phyloP scores from a whole-genome alignment of 768 basidiomycete genomes.

The Boletellus ananas region DNA sequence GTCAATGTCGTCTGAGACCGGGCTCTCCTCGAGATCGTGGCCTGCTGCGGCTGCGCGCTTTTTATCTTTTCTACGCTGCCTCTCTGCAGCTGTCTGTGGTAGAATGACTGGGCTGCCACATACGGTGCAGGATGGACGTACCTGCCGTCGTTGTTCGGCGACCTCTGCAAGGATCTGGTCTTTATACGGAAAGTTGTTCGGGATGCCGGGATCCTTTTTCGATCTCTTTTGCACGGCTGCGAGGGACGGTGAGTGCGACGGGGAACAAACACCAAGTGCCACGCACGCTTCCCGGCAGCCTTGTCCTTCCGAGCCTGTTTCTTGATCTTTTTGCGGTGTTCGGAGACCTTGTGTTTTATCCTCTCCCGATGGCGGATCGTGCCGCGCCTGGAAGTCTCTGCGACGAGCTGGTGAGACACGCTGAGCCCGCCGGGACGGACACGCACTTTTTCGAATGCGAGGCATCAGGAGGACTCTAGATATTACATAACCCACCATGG shows the following conservation, averaged over 20 bases:
- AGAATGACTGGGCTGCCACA: neutral
- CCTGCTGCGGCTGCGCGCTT: constrained; percentile 44
- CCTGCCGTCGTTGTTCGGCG: constrained; percentile 72
- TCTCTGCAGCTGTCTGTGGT: constrained; percentile 72
- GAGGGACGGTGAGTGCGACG: constrained; percentile 1
- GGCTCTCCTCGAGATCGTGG: constrained; percentile 25
- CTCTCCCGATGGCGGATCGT: constrained; percentile 71
- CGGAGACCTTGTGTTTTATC: constrained; percentile 70
- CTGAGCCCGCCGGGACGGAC: neutral
- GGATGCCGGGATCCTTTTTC: constrained; percentile 86
- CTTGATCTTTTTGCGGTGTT: constrained; percentile 70
- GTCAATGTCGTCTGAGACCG: constrained; percentile 26
- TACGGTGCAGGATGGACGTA: constrained; percentile 24
- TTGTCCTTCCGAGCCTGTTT: constrained; percentile 72
- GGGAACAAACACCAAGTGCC: neutral
- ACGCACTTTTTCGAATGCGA: constrained; percentile 65
- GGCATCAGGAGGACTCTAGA: constrained; percentile 44
- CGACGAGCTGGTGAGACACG: neutral
- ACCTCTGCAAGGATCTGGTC: constrained; percentile 92
- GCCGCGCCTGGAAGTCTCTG: constrained; percentile 82
- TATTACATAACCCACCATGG: constrained; percentile 21
- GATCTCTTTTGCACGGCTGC: constrained; percentile 40
- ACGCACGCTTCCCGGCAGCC: constrained; percentile 79
- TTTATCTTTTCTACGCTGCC: constrained; percentile 60
- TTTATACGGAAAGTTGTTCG: constrained; percentile 91